phyloP scores from a whole-genome alignment of 371 early-diverging fungal species.

The Sporodiniella umbellata region DNA sequence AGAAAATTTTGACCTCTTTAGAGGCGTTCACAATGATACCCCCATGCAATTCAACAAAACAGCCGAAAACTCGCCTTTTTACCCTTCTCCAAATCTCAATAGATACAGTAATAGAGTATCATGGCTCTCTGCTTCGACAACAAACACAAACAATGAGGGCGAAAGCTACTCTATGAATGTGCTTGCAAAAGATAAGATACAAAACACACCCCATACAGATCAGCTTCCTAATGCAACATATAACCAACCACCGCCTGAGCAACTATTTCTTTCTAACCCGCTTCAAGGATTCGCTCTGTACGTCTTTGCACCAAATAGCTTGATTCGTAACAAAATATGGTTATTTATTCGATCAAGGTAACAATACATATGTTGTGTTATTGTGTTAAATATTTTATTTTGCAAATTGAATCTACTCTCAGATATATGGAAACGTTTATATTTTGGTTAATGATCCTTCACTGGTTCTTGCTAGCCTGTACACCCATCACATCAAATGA shows the following conservation, averaged over 20 bases:
- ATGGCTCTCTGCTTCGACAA: conserved; percentile 6
- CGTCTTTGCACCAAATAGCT: conserved; percentile 24
- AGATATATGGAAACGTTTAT: conserved; percentile 45
- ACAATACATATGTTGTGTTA: background rate
- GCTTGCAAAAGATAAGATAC: conserved; percentile 2
- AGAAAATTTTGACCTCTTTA: conserved; percentile 9
- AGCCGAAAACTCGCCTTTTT: background rate
- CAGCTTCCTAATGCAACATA: background rate
- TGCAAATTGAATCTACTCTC: background rate
- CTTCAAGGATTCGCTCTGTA: conserved; percentile 27
- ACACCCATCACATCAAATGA: conserved; percentile 40
- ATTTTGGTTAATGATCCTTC: conserved; percentile 42
- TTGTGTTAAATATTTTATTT: background rate
- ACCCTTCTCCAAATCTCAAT: background rate
- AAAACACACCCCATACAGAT: background rate
- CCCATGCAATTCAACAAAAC: background rate
- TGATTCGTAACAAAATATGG: conserved; percentile 30
- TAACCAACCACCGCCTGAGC: background rate
- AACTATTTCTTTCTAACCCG: conserved; percentile 5
- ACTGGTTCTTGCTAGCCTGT: conserved; percentile 56
- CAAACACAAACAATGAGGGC: background rate
- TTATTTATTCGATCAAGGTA: conserved; percentile 40
- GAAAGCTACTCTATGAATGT: background rate
- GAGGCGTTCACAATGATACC: background rate
- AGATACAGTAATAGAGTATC: conserved; percentile 9